phyloP scores from a whole-genome alignment of 179 eudicot species.

The Silene noctiflora region DNA sequence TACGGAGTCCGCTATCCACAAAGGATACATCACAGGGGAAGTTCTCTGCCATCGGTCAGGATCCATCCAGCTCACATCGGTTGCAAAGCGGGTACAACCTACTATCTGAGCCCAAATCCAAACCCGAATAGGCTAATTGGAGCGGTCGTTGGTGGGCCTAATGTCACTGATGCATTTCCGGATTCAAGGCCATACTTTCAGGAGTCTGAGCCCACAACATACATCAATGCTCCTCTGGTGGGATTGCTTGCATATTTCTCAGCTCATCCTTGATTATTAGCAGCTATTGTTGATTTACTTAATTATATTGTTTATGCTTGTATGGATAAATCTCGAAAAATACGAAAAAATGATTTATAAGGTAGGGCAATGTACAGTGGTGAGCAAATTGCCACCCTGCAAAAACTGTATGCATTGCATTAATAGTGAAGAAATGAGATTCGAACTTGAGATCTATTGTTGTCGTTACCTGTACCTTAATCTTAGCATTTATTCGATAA shows the following conservation, averaged over 20 bases:
- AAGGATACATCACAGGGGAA: constrained; percentile 46
- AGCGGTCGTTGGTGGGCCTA: constrained; percentile 55
- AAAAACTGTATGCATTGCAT: constrained; percentile 18
- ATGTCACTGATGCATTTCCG: constrained; percentile 37
- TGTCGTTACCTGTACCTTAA: neutral
- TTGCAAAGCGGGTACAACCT: constrained; percentile 40
- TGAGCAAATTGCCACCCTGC: constrained; percentile 48
- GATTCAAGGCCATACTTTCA: constrained; percentile 42
- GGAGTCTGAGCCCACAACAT: constrained; percentile 50
- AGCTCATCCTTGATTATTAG: constrained; percentile 32
- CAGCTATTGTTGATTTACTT: neutral
- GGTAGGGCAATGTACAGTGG: constrained; percentile 24
- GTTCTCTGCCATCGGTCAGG: constrained; percentile 43
- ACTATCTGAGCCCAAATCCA: constrained; percentile 34
- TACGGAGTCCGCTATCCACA: constrained; percentile 41
- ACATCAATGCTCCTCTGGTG: constrained; percentile 49
- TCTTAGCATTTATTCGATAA: neutral
- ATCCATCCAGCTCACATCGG: constrained; percentile 41
- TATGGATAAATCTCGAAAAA: no score
- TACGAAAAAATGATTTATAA: neutral
- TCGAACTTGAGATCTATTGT: neutral
- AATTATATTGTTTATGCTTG: no score
- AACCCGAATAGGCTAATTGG: constrained; percentile 46
- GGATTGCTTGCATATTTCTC: constrained; percentile 44
- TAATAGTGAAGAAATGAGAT: neutral